Percentiles rank a stretch among this genome's conserved stretches.
Conservation (phyloP, 2,329 filamentous ascomycete species). For the Claviceps sp. region DNA sequence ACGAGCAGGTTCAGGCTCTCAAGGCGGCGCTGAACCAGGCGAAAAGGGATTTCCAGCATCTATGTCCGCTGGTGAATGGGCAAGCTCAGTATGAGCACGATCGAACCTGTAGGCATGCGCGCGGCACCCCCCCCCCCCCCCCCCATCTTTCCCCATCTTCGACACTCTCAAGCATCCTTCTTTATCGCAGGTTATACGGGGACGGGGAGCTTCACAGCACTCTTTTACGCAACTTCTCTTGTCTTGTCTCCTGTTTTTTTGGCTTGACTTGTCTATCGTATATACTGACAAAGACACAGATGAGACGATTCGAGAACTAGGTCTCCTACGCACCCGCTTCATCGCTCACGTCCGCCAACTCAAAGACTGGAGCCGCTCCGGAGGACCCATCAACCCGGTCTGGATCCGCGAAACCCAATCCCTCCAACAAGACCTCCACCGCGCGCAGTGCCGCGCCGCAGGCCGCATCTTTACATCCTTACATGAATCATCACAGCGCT, state of each 20-base stretch:
- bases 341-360: constrained; percentile 34
- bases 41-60: constrained; percentile 46
- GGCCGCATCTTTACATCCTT: constrained; percentile 40
- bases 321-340: constrained; percentile 30
- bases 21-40: constrained; percentile 44
- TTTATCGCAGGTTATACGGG: too few species aligned
- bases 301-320: constrained; percentile 39
- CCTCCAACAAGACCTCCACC: constrained; percentile 39
- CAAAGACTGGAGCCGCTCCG: constrained; percentile 39
- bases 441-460: constrained; percentile 43
- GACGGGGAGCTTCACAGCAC: too few species aligned
- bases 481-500: constrained; percentile 33
- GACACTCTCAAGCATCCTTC: too few species aligned
- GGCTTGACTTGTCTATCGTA: too few species aligned
- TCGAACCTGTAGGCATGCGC: constrained; percentile 29
- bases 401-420: constrained; percentile 40
- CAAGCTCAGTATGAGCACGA: constrained; percentile 46
- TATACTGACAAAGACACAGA: constrained; percentile 19
- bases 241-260: too few species aligned
- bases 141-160: too few species aligned
- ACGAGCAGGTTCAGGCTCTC: constrained; percentile 43
- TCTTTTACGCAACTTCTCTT: too few species aligned
- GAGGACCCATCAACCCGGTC: constrained; percentile 41
- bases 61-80: constrained; percentile 40
- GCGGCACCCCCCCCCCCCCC: too few species aligned